Evolutionary conservation across 116 monocot genomes (phyloP), one percentile per base, ranked within the genome.

Genomic region (Iris pallida): DNA sequence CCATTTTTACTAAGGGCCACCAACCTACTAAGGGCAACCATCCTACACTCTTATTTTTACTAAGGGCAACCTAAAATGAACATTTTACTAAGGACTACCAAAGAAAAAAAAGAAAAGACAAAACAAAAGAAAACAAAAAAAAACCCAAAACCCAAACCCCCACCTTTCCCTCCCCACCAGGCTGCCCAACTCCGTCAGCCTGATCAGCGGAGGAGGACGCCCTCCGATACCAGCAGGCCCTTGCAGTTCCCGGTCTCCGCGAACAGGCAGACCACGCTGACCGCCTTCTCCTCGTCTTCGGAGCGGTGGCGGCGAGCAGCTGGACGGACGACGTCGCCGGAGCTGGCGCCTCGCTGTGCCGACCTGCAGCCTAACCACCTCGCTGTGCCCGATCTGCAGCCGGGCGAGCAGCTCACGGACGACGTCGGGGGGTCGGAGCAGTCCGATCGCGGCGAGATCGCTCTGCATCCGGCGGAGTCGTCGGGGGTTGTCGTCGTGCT

Each of bases 351-450:
- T n/a, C n/a, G n/a, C n/a, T n/a, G n/a, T n/a, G n/a, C n/a, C n/a
- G n/a, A n/a, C n/a, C n/a, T n/a, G n/a, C n/a, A n/a, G n/a, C n/a
- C n/a, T n/a, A n/a, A n/a, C n/a, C n/a, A n/a, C 71, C 52, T 81
- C 82, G 2, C 76, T 65, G 65, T 86, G 73, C 3, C 86, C 86
- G 42, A 86, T 82, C 69, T 86, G 86, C 30, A 86, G 75, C 12
- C 86, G 66, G 45, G 86, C 78, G 7, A 86, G 73, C 42, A 82
- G 60, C 41, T 85, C 85, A 0, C 55, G 47, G 5, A 84, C 55
- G n/a, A n/a, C n/a, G n/a, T n/a, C n/a, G n/a, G n/a, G n/a, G n/a
- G n/a, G n/a, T n/a, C n/a, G n/a, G n/a, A n/a, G n/a, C n/a, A n/a
- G n/a, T n/a, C n/a, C n/a, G n/a, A 42, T 63, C 71, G 7, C n/a